phyloP scores from a whole-genome alignment of 208 protist genomes.

The Phytomonas francai region DNA sequence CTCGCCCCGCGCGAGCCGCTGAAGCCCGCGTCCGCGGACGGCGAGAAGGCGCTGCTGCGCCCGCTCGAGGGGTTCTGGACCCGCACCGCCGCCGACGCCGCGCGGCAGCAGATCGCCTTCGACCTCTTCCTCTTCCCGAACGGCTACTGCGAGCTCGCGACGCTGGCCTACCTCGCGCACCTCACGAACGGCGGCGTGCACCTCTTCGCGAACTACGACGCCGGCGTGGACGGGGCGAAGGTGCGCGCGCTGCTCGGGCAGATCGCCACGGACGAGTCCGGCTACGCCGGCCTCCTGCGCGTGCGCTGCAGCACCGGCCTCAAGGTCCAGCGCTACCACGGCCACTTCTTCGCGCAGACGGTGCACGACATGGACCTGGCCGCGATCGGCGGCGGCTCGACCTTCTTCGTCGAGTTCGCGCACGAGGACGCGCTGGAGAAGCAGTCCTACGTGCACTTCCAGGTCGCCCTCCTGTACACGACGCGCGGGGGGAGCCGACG shows the following conservation, averaged over 20 bases:
- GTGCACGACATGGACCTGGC: constrained; percentile 89
- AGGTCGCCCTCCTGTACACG: constrained; percentile 91
- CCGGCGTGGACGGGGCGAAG: constrained; percentile 48
- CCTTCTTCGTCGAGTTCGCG: constrained; percentile 89
- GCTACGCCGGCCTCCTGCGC: constrained; percentile 87
- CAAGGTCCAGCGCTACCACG: constrained; percentile 72
- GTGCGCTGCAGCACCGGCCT: constrained; percentile 86
- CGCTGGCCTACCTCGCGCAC: constrained; percentile 74
- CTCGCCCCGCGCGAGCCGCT: constrained; percentile 74
- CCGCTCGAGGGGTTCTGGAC: constrained; percentile 82
- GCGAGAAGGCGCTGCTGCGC: constrained; percentile 81
- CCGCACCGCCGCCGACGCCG: constrained; percentile 49
- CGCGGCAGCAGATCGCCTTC: constrained; percentile 79
- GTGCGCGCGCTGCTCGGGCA: constrained; percentile 48
- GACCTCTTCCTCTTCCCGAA: constrained; percentile 77
- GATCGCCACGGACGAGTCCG: constrained; percentile 67
- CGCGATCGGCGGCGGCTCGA: constrained; percentile 49
- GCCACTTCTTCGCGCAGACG: constrained; percentile 80
- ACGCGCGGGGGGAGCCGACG: constrained; percentile 76
- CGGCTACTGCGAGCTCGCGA: constrained; percentile 80
- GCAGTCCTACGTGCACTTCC: constrained; percentile 73
- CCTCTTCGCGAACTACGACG: constrained; percentile 75
- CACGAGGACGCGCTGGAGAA: constrained; percentile 77
- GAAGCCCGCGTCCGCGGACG: constrained; percentile 76
- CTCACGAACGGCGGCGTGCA: constrained; percentile 69